These are phyloP conservation scores for Teratosphaeria pseudoeucalypti DNA, from an alignment of 2,329 filamentous ascomycete species.

Conservation along the genomic window DNA sequence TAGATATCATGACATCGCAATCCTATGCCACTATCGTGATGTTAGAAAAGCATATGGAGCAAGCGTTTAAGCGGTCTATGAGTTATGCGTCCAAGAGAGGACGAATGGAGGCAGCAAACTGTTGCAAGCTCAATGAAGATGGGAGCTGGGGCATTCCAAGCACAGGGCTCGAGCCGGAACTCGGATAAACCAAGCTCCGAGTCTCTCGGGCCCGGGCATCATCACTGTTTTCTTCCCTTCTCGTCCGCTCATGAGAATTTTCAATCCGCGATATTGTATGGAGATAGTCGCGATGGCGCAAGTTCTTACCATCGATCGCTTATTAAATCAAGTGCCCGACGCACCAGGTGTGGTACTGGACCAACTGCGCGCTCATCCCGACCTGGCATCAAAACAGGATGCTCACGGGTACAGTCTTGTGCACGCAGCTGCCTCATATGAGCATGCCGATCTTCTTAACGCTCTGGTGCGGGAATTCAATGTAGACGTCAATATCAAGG, in stretches of 20 bases:
- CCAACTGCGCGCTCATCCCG: constrained; percentile 62
- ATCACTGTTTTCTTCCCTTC: background rate
- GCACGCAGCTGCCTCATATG: constrained; percentile 88
- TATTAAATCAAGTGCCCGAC: constrained; percentile 60
- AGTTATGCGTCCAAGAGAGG: background rate
- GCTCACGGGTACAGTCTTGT: constrained; percentile 88
- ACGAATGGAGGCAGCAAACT: background rate
- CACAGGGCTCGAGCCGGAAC: no score
- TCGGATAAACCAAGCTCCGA: background rate
- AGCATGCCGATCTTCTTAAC: constrained; percentile 70
- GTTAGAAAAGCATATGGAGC: background rate
- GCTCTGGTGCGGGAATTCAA: constrained; percentile 64
- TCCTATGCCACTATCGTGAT: background rate
- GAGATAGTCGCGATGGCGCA: constrained; percentile 14
- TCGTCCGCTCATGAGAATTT: background rate
- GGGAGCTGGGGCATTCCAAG: background rate
- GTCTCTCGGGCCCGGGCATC: background rate
- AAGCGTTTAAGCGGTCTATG: background rate
- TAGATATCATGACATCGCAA: background rate
- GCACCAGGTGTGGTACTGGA: constrained; percentile 62
- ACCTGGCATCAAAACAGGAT: constrained; percentile 72
- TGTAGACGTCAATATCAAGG: constrained; percentile 69
- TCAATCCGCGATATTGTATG: background rate
- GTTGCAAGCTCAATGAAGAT: background rate
- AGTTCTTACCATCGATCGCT: constrained; percentile 32